Conservation (phyloP, 139 green algal species). For the Astrephomene gubernaculifera region DNA sequence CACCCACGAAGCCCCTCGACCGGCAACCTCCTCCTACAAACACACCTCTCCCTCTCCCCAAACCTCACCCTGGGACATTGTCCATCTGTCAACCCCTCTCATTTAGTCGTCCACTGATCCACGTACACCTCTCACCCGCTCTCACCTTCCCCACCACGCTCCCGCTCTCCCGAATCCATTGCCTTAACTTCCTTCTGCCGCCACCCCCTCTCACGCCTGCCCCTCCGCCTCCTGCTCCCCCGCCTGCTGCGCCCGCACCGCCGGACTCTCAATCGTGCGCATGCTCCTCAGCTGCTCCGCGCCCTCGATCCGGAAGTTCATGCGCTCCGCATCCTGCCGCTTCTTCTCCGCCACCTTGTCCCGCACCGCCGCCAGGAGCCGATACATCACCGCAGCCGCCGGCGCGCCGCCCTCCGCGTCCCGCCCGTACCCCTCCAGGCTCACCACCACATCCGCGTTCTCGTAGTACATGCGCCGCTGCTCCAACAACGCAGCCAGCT, state of each 20-base stretch:
- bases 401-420: slow-evolving; percentile 63
- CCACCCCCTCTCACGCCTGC: not conserved
- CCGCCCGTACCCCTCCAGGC: slow-evolving; percentile 64
- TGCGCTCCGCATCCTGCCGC: slow-evolving; percentile 54
- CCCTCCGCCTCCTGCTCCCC: not conserved
- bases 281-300: slow-evolving; percentile 45
- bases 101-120: too few species aligned
- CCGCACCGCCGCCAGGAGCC: slow-evolving; percentile 54
- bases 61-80: too few species aligned
- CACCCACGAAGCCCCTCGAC: too few species aligned
- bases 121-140: too few species aligned
- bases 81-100: too few species aligned
- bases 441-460: slow-evolving; percentile 76
- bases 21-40: too few species aligned
- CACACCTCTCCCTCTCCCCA: too few species aligned
- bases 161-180: not conserved
- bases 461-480: slow-evolving; percentile 75
- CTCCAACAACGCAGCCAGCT: slow-evolving; percentile 67
- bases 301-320: slow-evolving; percentile 63
- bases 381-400: slow-evolving; percentile 51
- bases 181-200: not conserved
- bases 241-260: slow-evolving; percentile 1
- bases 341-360: slow-evolving; percentile 62
- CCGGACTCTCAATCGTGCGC: slow-evolving; percentile 40
- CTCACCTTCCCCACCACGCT: too few species aligned